These are phyloP conservation scores for Lepidium campestre DNA, from an alignment of 441 rosid genomes.

Conservation along the genomic window DNA sequence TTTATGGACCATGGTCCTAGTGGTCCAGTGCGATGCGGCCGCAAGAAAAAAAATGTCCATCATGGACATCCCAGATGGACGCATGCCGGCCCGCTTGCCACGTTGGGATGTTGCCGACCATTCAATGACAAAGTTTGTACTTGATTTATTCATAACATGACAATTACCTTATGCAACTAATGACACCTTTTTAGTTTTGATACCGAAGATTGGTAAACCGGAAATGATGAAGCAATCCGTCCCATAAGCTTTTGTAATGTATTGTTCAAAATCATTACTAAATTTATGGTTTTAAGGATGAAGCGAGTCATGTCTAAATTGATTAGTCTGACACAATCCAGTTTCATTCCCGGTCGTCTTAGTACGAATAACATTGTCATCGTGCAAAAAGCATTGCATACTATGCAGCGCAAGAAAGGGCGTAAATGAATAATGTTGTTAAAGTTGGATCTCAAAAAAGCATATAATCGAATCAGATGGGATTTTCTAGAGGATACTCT, in stretches of 20 bases:
- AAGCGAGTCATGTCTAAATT: background rate
- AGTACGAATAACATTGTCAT: background rate
- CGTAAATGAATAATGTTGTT: background rate
- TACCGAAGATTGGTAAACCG: background rate
- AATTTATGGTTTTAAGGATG: background rate
- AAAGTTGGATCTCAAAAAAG: background rate
- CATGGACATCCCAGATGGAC: too few species aligned
- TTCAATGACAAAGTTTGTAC: too few species aligned
- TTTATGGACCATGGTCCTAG: too few species aligned
- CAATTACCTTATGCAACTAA: too few species aligned
- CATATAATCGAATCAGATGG: background rate
- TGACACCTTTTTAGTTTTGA: too few species aligned
- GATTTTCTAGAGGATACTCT: background rate
- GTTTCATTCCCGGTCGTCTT: background rate
- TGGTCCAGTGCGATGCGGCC: too few species aligned
- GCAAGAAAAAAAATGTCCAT: too few species aligned
- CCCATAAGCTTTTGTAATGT: background rate
- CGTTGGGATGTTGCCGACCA: too few species aligned
- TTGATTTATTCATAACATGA: too few species aligned
- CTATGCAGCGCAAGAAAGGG: background rate
- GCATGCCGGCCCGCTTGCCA: too few species aligned
- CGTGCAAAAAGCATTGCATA: background rate
- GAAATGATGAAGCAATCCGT: background rate
- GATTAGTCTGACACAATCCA: background rate
- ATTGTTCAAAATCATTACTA: background rate